Evolutionary conservation across 2,329 filamentous ascomycete species (phyloP).

Genomic region (Claviceps fusiformis): DNA sequence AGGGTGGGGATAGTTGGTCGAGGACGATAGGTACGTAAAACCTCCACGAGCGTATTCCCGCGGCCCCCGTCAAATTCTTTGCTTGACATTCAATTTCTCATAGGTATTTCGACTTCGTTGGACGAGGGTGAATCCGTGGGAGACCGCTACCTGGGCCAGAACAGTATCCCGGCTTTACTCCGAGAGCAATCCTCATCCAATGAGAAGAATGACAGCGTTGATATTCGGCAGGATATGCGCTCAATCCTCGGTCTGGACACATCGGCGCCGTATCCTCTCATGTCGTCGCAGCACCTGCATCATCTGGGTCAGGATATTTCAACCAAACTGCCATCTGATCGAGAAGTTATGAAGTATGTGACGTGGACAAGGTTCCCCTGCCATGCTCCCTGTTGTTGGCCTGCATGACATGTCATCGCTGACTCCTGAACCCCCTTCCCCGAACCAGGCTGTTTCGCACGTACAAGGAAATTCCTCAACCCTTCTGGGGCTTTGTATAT

Average conservation of each 20-base stretch:
- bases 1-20: conserved; percentile 29
- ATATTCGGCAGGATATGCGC: conserved; percentile 51
- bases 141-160: conserved; percentile 51
- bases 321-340: conserved; percentile 46
- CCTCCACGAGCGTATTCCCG: not conserved
- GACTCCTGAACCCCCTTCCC: not conserved
- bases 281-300: conserved; percentile 50
- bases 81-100: not conserved
- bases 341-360: conserved; percentile 54
- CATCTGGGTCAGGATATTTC: conserved; percentile 47
- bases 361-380: not conserved
- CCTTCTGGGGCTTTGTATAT: conserved; percentile 55
- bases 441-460: conserved; percentile 43
- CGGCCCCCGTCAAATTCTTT: not conserved
- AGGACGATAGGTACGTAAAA: conserved; percentile 23
- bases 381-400: not conserved
- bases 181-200: conserved; percentile 44
- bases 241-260: conserved; percentile 53
- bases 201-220: conserved; percentile 37
- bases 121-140: conserved; percentile 43
- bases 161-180: conserved; percentile 53
- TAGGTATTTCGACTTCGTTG: conserved; percentile 23
- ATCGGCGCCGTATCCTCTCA: conserved; percentile 52
- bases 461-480: conserved; percentile 54
- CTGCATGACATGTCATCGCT: not conserved